Conservation (phyloP, 1,139 yeast species). For the Sugiyamaella pinicola region DNA sequence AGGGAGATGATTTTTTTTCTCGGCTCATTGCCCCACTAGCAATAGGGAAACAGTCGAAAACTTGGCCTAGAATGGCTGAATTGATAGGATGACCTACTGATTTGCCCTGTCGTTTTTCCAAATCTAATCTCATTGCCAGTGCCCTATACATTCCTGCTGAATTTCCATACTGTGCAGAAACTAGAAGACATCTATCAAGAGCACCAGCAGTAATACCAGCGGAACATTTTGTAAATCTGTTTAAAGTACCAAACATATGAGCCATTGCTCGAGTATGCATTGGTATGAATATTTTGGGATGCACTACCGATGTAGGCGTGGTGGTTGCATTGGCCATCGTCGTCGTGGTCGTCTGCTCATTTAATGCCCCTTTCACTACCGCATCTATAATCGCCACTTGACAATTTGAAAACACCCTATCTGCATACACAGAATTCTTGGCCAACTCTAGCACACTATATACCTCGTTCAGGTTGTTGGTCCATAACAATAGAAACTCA, state of each 20-base stretch:
- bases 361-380: constrained; percentile 30
- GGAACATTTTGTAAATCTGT: constrained; percentile 32
- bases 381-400: constrained; percentile 36
- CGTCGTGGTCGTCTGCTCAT: constrained; percentile 5
- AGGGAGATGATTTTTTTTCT: constrained; percentile 27
- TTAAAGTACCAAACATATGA: constrained; percentile 39
- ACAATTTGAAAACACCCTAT: constrained; percentile 34
- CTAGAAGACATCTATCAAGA: constrained; percentile 34
- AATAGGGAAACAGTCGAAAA: constrained; percentile 37
- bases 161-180: constrained; percentile 38
- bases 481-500: constrained; percentile 37
- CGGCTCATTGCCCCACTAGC: constrained; percentile 28
- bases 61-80: constrained; percentile 26
- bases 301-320: constrained; percentile 10
- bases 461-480: constrained; percentile 35
- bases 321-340: not conserved
- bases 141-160: constrained; percentile 38
- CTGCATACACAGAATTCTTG: constrained; percentile 30
- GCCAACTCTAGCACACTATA: constrained; percentile 36
- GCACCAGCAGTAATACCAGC: constrained; percentile 35
- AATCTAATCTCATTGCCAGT: constrained; percentile 33
- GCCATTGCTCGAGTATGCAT: constrained; percentile 37
- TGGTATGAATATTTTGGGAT: constrained; percentile 23
- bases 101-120: constrained; percentile 20
- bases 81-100: constrained; percentile 23